phyloP scores from a whole-genome alignment of 306 rosid genomes.

The Sicyos edulis region DNA sequence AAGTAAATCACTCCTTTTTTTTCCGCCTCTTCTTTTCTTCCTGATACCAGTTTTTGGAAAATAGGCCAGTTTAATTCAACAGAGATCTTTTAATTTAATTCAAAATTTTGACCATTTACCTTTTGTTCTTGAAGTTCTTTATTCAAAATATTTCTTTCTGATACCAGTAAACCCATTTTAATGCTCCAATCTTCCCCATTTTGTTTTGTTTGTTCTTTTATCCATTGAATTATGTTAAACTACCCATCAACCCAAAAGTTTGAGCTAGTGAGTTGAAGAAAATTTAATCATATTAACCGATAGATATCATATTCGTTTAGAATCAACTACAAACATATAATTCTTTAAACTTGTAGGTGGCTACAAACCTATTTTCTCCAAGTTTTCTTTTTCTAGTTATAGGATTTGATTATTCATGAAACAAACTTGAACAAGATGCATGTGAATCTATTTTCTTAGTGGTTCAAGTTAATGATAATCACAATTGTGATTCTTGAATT shows the following conservation, averaged over 20 bases:
- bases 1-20: conserved; percentile 44
- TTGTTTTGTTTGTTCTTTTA: not conserved
- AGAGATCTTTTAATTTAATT: conserved; percentile 11
- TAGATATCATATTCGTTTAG: no score
- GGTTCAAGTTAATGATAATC: not conserved
- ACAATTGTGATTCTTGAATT: conserved; percentile 4
- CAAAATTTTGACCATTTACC: not conserved
- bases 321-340: no score
- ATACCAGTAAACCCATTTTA: no score
- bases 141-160: no score
- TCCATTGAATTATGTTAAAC: no score
- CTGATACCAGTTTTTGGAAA: conserved; percentile 4
- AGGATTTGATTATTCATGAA: not conserved
- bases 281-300: no score
- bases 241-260: no score
- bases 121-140: not conserved
- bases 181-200: not conserved
- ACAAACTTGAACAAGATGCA: conserved; percentile 2
- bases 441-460: no score
- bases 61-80: not conserved
- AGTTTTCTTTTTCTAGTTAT: no score
- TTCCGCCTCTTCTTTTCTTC: not conserved
- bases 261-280: no score
- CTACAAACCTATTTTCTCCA: no score
- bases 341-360: no score